Base-by-base conservation (phyloP, 2,329 filamentous ascomycete species). In the Phialophora verrucosa region DNA sequence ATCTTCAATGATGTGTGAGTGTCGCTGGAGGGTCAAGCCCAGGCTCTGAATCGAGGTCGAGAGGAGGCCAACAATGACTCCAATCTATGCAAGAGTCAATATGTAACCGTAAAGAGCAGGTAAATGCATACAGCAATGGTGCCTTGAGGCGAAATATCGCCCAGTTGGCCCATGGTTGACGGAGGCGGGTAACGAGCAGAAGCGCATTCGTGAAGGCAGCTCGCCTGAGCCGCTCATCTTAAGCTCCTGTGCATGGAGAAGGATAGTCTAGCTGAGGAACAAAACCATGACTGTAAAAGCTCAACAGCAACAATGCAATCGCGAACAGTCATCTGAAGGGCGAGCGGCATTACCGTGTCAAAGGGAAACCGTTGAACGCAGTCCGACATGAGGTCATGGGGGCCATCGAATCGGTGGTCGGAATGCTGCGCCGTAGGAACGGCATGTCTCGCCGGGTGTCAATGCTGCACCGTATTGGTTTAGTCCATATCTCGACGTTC, bases 1-100 rank as follows among this genome's bases (percentile, higher is more conserved):
- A 81, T 99, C 95, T 83, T 99, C 95, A 76, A 98, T 88, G 72
- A 99, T 90, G 81, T 99, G 95, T 70, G 95, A 98, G 81, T 99
- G 98, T 77, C 95, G 92, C 81, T 99, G 95, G 29, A 99, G 85
- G 35, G 95, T 99, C 71, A 99, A 86, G 72, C 95, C 95, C 74
- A 99, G 84, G 78, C 93, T 97, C 79, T 99, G 95, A 27, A 98
- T 87, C 77, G 93, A 95, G 67, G 95, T 97, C 65, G 94, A 98
- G 73, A 97, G 78, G 71, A 99, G 86, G 73, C 95, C 95, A 76
- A 97, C 94, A 70, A 97, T 80, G 76, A 99, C 93, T 75, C 95
- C 95, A 76, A 98, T 86, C 92, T 96, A 76, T 61, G 67, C 71
- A 73, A 70, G 32, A 73, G 67, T 71, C 74, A 74, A 70, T 71